Base-by-base conservation (phyloP, 2,329 filamentous ascomycete species). In the Alternaria infectoria region DNA sequence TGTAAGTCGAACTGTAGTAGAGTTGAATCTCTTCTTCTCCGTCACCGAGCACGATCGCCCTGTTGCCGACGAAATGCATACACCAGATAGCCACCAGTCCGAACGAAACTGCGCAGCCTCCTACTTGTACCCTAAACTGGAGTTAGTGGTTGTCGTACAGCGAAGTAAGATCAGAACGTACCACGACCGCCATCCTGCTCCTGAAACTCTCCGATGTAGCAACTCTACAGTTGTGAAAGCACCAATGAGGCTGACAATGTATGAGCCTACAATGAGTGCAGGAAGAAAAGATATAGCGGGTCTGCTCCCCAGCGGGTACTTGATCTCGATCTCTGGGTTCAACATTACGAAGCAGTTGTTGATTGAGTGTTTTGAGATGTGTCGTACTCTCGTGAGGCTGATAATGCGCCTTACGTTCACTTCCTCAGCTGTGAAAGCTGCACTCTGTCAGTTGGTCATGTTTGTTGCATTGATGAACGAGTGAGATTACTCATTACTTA, bases 1-100 rank as follows among this genome's bases (percentile, higher is more conserved):
- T 96, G 76, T 89, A 92, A 25, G 87, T 86, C 58, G 87, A 82
- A 55, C 87, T 92, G 83, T 96, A 96, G 36, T 88, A 85, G 55
- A 96, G 89, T 68, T 95, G 92, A 11, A 93, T 82, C 36, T 87
- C 81, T 12, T 65, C 64, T 64, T 78, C 73, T 12, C 91, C 91
- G 66, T 89, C 69, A 43, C 86, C 90, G 17, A 97, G 85, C 25
- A 90, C 83, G 64, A 95, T 91, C 13, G 93, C 92, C 56, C 91
- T 86, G 76, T 96, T 95, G 21, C 92, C 93, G 68, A 96, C 90
- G 73, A 92, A 95, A 76, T 96, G 92, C 91, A 90, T 83, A 64
- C 81, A 82, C 80, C 79, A 86, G 52, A 86, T 85, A 15, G 83
- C 83, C 50, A 85, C 82, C 8, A 84, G 68, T 15, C 84, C 80